These are phyloP conservation scores for Nigrospora sphaerica DNA, from an alignment of 2,329 filamentous ascomycete species.

Conservation along the genomic window DNA sequence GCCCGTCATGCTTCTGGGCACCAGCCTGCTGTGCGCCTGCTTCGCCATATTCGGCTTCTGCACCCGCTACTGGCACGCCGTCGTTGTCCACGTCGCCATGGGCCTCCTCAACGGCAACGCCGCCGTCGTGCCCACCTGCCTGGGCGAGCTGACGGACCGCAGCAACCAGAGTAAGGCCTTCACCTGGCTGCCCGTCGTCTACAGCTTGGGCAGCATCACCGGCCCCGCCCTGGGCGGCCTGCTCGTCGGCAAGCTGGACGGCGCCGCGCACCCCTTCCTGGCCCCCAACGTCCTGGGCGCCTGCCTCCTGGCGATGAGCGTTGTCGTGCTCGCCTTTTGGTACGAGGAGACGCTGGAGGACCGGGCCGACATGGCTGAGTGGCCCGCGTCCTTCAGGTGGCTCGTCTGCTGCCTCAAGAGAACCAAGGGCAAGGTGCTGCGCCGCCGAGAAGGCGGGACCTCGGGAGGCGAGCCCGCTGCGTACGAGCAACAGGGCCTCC, in stretches of 20 bases:
- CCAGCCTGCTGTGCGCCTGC: slow-evolving; percentile 71
- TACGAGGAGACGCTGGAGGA: slow-evolving; percentile 79
- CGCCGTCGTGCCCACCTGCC: slow-evolving; percentile 83
- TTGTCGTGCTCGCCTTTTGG: slow-evolving; percentile 69
- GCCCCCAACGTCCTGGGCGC: slow-evolving; percentile 77
- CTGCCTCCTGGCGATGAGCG: slow-evolving; percentile 61
- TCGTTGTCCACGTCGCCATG: slow-evolving; percentile 83
- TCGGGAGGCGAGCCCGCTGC: slow-evolving; percentile 13
- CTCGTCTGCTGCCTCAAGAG: slow-evolving; percentile 15
- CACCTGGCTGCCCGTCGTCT: slow-evolving; percentile 92
- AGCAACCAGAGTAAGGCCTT: slow-evolving; percentile 93
- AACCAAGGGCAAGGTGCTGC: slow-evolving; percentile 10
- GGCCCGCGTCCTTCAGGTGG: slow-evolving; percentile 24
- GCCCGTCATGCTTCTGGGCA: slow-evolving; percentile 75
- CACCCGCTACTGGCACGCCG: slow-evolving; percentile 71
- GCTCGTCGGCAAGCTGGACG: slow-evolving; percentile 57
- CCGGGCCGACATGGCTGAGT: slow-evolving; percentile 16
- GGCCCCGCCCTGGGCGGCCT: slow-evolving; percentile 87
- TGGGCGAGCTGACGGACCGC: slow-evolving; percentile 91
- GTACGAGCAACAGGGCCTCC: slow-evolving; percentile 14
- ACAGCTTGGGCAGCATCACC: slow-evolving; percentile 87
- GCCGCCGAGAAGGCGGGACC: neutral
- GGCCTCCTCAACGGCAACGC: slow-evolving; percentile 93
- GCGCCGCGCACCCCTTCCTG: slow-evolving; percentile 70
- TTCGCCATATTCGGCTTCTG: slow-evolving; percentile 88